Conservation (phyloP, 2,329 filamentous ascomycete genomes). For the Harringtonia lauricola region DNA sequence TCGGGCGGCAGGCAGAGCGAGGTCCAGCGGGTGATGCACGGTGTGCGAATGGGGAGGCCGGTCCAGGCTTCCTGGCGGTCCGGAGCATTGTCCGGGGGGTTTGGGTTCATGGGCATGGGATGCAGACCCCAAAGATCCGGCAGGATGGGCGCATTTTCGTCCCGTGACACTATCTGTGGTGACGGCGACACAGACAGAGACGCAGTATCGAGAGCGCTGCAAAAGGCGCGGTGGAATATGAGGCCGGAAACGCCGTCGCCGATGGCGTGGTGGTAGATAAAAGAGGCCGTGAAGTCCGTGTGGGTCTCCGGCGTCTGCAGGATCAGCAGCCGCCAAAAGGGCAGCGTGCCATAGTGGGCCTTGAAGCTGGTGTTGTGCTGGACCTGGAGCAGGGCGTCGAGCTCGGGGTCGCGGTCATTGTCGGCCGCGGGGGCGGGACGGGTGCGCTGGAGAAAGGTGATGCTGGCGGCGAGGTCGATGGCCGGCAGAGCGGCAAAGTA, state of each 20-base stretch:
- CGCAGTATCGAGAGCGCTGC: background rate
- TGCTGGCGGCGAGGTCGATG: background rate
- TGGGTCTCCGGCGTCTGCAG: background rate
- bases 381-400: background rate
- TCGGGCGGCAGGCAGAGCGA: background rate
- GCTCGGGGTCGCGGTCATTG: background rate
- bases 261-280: constrained; percentile 3
- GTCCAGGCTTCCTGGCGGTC: background rate
- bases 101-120: background rate
- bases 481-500: background rate
- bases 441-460: background rate
- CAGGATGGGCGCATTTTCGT: background rate
- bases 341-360: background rate
- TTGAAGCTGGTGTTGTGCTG: constrained; percentile 1
- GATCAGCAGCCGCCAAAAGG: background rate
- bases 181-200: background rate
- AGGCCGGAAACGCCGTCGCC: constrained; percentile 1
- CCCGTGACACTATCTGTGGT: background rate
- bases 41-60: background rate
- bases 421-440: background rate
- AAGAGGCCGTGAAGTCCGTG: background rate
- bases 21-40: background rate
- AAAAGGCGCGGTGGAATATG: background rate
- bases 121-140: background rate
- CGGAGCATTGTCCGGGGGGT: background rate